Evolutionary conservation across 1,139 yeast species (phyloP), one percentile per base, ranked within the genome.

Genomic region (Pichia kudriavzevii): DNA sequence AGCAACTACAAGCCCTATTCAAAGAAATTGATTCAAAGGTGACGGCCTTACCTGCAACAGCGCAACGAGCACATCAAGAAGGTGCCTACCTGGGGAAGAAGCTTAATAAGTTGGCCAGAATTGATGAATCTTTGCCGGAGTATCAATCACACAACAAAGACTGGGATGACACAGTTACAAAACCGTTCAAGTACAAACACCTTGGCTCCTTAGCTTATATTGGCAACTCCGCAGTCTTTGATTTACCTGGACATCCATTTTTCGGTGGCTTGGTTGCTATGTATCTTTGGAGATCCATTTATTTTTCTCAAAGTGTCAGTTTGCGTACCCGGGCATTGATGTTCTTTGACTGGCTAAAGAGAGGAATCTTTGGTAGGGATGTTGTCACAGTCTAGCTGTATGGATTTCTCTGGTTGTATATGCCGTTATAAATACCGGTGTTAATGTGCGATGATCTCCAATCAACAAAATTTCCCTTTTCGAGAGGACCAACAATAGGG

Each of bases 1-100:
- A 63, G 30, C 76, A 75, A 43, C 61, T 75, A 21, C 58, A 69
- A 18, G 55, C 59, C 7, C 51, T 75, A 42, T 58, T 76, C 38
- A 59, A 64, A 40, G 70, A 69, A 35, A 69, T 75, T 29, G 79
- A 76, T 50, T 64, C 73, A 13, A 72, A 72, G 52, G 70, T 76
- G 36, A 75, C 81, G 4, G 70, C 80, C 2, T 55, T 76, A 44
- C 81, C 82, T 3, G 79, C 81, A 10, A 76, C 82, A 4, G 82
- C 82, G 8, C 83, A 75, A 55, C 64, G 81, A 34, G 82, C 82
- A 2, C 64, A 69, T 44, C 83, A 76, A 55, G 81, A 76, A 51
- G 82, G 83, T 39, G 59, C 60, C 34, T 76, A 75, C 47, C 52
- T 76, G 19, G 82, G 77, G 38, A 65, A 67, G 44, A 75, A 75